These are phyloP conservation scores for Cercospora berteroae DNA, from an alignment of 2,329 filamentous ascomycete genomes.

Conservation along the genomic window DNA sequence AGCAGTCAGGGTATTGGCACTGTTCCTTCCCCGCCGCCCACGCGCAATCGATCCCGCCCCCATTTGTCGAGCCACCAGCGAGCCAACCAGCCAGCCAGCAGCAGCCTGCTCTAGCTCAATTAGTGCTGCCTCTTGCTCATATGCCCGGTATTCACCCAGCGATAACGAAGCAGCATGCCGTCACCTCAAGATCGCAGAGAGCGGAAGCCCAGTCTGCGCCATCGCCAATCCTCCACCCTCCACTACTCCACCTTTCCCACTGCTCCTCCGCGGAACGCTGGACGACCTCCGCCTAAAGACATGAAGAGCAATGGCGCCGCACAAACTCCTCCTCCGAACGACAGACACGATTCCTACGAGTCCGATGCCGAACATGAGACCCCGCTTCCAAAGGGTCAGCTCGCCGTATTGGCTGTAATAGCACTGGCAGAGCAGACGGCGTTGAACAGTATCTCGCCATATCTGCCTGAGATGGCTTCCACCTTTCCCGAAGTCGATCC, in stretches of 20 bases:
- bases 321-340: constrained; percentile 16
- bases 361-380: constrained; percentile 51
- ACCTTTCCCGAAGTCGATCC: constrained; percentile 77
- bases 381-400: constrained; percentile 78
- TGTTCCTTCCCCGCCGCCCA: not conserved
- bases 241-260: constrained; percentile 83
- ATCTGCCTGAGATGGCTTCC: constrained; percentile 87
- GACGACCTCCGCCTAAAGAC: constrained; percentile 46
- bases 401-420: constrained; percentile 80
- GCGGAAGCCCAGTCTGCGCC: constrained; percentile 26
- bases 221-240: constrained; percentile 54
- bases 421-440: constrained; percentile 93
- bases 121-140: constrained; percentile 1
- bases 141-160: constrained; percentile 10
- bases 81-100: not conserved
- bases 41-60: not conserved
- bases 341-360: constrained; percentile 19
- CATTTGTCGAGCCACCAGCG: not conserved
- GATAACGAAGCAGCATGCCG: constrained; percentile 13
- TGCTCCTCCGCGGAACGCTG: constrained; percentile 65
- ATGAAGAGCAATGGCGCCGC: constrained; percentile 22
- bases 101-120: not conserved
- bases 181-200: constrained; percentile 9
- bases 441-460: constrained; percentile 92
- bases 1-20: not conserved